Conservation (phyloP, 371 early-diverging fungal species). For the Coemansia sp. region DNA sequence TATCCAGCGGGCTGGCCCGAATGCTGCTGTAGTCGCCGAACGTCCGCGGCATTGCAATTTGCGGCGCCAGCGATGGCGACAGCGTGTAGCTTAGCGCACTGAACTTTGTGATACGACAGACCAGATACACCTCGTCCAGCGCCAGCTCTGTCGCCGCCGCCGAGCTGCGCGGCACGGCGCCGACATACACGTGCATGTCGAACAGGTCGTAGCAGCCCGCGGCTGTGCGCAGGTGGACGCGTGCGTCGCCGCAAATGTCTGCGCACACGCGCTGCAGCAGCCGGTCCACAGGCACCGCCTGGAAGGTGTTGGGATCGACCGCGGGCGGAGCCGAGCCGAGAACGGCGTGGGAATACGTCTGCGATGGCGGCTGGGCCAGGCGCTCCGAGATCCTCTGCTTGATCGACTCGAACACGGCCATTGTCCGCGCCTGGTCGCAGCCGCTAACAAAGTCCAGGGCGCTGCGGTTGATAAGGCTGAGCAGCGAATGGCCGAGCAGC, state of each 20-base stretch:
- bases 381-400: slow-evolving; percentile 15
- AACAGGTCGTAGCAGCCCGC: slow-evolving; percentile 31
- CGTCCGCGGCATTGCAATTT: slow-evolving; percentile 2
- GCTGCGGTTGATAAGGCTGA: slow-evolving; percentile 45
- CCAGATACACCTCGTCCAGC: slow-evolving; percentile 28
- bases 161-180: slow-evolving; percentile 9
- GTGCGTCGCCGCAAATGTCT: slow-evolving; percentile 13
- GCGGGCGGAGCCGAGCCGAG: slow-evolving; percentile 21
- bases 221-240: slow-evolving; percentile 39
- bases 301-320: slow-evolving; percentile 39
- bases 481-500: slow-evolving; percentile 40
- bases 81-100: slow-evolving; percentile 23
- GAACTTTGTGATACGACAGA: slow-evolving; percentile 33
- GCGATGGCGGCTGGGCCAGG: slow-evolving; percentile 12
- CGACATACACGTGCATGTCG: slow-evolving; percentile 32
- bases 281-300: slow-evolving; percentile 31
- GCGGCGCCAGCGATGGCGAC: slow-evolving; percentile 10
- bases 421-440: slow-evolving; percentile 19
- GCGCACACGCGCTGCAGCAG: slow-evolving; percentile 32
- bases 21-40: slow-evolving; percentile 2
- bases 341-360: slow-evolving; percentile 13
- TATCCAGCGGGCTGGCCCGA: neutral
- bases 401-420: slow-evolving; percentile 11
- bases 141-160: slow-evolving; percentile 1
- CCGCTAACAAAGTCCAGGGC: slow-evolving; percentile 40